These are phyloP conservation scores for Fusarium continuum DNA, from an alignment of 2,329 filamentous ascomycete species.

Conservation along the genomic window DNA sequence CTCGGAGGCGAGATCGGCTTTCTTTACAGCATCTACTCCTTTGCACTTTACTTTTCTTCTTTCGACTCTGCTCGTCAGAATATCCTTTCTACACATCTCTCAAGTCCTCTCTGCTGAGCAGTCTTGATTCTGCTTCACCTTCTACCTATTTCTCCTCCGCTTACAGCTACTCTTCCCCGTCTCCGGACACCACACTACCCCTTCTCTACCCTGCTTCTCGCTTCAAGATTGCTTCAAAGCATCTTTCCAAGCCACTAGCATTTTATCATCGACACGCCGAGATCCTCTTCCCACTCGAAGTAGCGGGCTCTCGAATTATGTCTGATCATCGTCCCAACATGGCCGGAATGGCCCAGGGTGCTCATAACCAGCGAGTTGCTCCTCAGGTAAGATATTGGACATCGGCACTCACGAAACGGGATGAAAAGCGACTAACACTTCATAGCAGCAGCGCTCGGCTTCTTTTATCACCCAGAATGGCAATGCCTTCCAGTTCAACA, in stretches of 20 bases:
- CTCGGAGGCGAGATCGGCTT: background rate
- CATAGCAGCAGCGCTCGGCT: background rate
- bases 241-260: background rate
- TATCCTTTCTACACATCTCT: background rate
- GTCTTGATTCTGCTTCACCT: background rate
- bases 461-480: background rate
- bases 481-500: background rate
- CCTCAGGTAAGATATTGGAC: constrained; percentile 7
- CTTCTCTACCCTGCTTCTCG: background rate
- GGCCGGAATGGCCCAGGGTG: background rate
- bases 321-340: background rate
- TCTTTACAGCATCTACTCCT: background rate
- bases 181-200: background rate
- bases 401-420: background rate
- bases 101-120: background rate
- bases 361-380: background rate
- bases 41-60: background rate
- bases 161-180: background rate
- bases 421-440: constrained; percentile 8
- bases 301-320: constrained; percentile 7
- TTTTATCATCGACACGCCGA: background rate
- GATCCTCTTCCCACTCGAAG: background rate
- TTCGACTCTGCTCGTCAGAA: background rate
- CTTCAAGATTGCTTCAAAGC: constrained; percentile 3
- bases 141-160: background rate